Evolutionary conservation across 306 rosid species (phyloP).

Genomic region (Acmispon strigosus): DNA sequence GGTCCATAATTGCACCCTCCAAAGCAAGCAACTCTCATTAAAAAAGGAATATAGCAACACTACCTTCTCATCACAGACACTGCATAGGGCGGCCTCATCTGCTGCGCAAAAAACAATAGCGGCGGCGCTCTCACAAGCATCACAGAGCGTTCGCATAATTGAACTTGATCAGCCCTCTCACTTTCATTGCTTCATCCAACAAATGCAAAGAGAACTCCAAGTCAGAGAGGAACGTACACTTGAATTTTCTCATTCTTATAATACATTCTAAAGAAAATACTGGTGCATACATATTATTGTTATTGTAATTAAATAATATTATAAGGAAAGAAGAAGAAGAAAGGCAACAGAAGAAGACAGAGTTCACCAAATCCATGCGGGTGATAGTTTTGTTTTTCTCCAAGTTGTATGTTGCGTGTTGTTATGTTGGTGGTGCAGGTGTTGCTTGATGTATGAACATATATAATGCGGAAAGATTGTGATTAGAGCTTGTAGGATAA

Average conservation of each 20-base stretch:
- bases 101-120: constrained; percentile 91
- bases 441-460: neutral
- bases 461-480: neutral
- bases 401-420: neutral
- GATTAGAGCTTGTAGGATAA: neutral
- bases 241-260: neutral
- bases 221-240: constrained; percentile 2
- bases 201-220: neutral
- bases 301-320: neutral
- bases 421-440: neutral
- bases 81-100: constrained; percentile 90
- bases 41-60: neutral
- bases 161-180: neutral
- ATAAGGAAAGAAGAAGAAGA: neutral
- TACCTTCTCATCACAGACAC: constrained; percentile 77
- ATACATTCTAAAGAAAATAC: neutral
- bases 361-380: constrained; percentile 24
- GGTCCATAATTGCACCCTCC: too few species aligned
- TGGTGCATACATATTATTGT: neutral
- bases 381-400: constrained; percentile 14
- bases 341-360: constrained; percentile 24
- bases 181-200: constrained; percentile 43
- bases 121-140: constrained; percentile 82
- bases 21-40: too few species aligned
- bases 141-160: constrained; percentile 82